Evolutionary conservation across 768 basidiomycete species (phyloP), one percentile per base, ranked within the genome.

Genomic region (Lactifluus piperatus): DNA sequence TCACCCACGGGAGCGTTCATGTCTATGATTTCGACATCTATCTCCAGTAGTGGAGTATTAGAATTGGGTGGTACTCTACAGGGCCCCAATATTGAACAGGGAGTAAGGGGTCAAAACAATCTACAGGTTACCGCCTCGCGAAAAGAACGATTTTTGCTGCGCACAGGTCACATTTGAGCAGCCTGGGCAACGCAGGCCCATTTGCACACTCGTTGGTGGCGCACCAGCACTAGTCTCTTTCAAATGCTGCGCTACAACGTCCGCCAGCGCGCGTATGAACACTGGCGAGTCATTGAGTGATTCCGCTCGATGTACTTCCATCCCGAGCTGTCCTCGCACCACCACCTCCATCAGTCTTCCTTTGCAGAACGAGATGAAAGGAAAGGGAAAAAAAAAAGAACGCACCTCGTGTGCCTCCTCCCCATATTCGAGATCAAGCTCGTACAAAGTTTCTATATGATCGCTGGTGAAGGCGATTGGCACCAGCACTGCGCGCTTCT

Each of bases 391-490:
- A 13, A 26, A 29, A 34, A 39, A 32, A 3, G 9, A n/a, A 68
- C 82, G 69, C 66, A 94, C 94, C 83, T 95, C 85, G 70, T 80
- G 80, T 9, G 90, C 97, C 73, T 98, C 94, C 73, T 85, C 85
- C 57, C 80, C 80, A 68, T 98, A 97, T 71, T 99, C 97, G 54
- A 94, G 71, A 71, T 99, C 97, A 51, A 98, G 79, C 75, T 99
- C 97, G 67, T 90, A 98, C 51, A 99, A 77, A 24, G 97, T 99
- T 77, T 99, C 97, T 68, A 99, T 98, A 71, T 99, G 97, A 73
- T 99, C 97, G 70, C 88, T 94, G 14, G 97, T 99, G 75, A 99
- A 99, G 26, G 97, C 97, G 62, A 99, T 94, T 0, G 97, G 97
- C 7, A 99, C 83, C 39, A 98, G 75, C 56, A 97, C 78, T 4